Evolutionary conservation across 257 asterid species (phyloP), one percentile per base, ranked within the genome.

Genomic region (Thymus quinquecostatus): DNA sequence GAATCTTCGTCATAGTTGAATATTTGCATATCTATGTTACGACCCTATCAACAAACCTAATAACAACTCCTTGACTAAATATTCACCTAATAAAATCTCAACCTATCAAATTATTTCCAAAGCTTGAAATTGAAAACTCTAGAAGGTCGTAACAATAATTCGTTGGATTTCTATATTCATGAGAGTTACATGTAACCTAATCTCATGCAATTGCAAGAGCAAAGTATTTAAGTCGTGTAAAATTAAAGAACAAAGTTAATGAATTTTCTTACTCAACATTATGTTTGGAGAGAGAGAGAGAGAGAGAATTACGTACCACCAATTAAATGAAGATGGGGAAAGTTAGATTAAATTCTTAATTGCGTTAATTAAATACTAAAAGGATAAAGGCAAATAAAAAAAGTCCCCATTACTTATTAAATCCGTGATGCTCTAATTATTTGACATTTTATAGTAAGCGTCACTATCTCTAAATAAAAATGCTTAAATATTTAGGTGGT

Each of bases 131-230:
- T 38, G 21, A 51, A 51, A 51, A n/a, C 5, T 57, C 34, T 41
- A 40, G 47, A 60, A 40, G 33, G 51, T 61, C 14, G 4, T 61
- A 61, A 40, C 67, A 61, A 61, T 61, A 61, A 61, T 40, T 61
- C 13, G 67, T 61, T 61, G 51, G 27, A 21, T 38, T 36, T 29
- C n/a, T 14, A 38, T 30, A 3, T 10, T 38, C 67, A 41, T 8
- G 67, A 38, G 8, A 61, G 51, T 27, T 61, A 61, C 67, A 40
- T 61, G 49, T 3, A 3, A 61, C 67, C 67, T 61, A 61, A 61
- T 61, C 6, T 38, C 10, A 38, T 13, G 66, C 11, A 56, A 13
- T n/a, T 13, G 66, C 11, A 56, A 13, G 66, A 38, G 21, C 11
- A 60, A n/a, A 36, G 47, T 34, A 3, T 38, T 38, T 36, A 28